Evolutionary conservation across 2,329 filamentous ascomycete genomes (phyloP).

Genomic region (Cladosporium sp.): DNA sequence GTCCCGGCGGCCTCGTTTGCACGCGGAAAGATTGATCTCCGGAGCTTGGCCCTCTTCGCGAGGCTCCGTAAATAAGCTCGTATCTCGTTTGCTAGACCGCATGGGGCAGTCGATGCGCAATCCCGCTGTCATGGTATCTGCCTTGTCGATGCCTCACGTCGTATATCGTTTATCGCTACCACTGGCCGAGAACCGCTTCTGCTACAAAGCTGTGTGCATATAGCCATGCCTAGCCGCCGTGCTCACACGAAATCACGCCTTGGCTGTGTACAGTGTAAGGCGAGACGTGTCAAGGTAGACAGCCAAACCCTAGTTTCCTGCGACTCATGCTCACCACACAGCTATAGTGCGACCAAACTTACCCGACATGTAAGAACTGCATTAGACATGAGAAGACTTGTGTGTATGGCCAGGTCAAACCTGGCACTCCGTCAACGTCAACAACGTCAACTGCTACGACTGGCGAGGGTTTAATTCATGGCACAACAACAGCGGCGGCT

Average conservation of each 20-base stretch:
- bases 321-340: conserved; percentile 1
- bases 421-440: conserved; percentile 9
- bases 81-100: background rate
- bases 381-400: conserved; percentile 29
- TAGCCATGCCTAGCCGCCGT: conserved; percentile 30
- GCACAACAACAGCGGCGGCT: background rate
- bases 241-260: conserved; percentile 32
- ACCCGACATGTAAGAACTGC: conserved; percentile 32
- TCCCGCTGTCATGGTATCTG: background rate
- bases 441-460: background rate
- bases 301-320: background rate
- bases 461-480: background rate
- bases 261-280: conserved; percentile 32
- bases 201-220: background rate
- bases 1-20: background rate
- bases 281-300: conserved; percentile 33
- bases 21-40: conserved; percentile 4
- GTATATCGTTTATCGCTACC: conserved; percentile 11
- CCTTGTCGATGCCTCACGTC: background rate
- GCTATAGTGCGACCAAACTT: conserved; percentile 31
- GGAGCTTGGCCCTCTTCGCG: conserved; percentile 8
- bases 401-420: conserved; percentile 21
- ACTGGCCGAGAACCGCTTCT: background rate
- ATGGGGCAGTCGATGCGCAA: background rate
- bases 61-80: conserved; percentile 14